A percentile compares a stretch with the other conserved stretches of the same genome.
Evolutionary conservation across 208 protist genomes (phyloP).

Genomic region (Crithidia mellificae): DNA sequence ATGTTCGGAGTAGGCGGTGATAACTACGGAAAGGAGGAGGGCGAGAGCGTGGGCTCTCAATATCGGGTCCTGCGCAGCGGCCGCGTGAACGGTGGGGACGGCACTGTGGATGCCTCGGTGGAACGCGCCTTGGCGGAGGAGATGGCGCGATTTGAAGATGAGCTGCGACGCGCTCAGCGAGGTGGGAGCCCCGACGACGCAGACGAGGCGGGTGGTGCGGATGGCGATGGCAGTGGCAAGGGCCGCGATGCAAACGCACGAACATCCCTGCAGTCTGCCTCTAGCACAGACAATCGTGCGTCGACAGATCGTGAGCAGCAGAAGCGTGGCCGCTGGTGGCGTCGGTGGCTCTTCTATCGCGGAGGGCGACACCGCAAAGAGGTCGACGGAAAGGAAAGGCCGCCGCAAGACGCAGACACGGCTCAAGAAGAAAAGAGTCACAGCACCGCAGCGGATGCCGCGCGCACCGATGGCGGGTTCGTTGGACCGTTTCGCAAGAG

Average conservation of each 20-base stretch:
- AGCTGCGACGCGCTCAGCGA: constrained; percentile 2
- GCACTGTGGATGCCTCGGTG: neutral
- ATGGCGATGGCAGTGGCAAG: neutral
- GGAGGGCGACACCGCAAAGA: neutral
- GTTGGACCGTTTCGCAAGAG: neutral
- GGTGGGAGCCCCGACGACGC: no score
- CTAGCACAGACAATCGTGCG: no score
- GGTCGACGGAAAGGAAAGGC: neutral
- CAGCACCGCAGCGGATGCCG: no score
- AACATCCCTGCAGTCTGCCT: no score
- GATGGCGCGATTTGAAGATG: constrained; percentile 7
- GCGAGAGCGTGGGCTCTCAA: neutral
- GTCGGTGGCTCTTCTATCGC: neutral
- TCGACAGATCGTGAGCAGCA: no score
- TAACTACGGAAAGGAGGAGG: neutral
- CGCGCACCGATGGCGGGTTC: neutral
- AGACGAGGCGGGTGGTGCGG: neutral
- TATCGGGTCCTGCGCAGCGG: constrained; percentile 8
- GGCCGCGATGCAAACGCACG: no score
- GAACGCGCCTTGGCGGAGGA: constrained; percentile 2
- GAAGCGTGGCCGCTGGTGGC: neutral
- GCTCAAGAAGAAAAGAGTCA: neutral
- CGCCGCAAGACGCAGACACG: neutral
- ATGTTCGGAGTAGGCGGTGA: neutral
- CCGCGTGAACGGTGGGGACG: neutral